Evolutionary conservation across 1,139 yeast species (phyloP).

Genomic region (Pneumocystis sp.): DNA sequence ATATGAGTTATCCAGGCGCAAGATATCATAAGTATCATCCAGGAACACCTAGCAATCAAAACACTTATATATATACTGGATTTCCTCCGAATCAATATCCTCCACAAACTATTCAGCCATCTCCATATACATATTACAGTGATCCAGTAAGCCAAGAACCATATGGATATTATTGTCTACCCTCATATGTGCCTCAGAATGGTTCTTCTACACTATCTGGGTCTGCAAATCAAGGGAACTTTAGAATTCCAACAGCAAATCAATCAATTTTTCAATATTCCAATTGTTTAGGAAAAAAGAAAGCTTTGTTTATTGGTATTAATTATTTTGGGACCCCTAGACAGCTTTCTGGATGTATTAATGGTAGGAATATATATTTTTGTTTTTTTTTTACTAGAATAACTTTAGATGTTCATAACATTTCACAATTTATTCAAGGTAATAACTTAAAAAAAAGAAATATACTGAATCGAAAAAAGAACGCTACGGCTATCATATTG

Average conservation of each 20-base stretch:
- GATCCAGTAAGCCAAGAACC: neutral
- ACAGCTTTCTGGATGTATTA: constrained; percentile 72
- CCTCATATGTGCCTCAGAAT: neutral
- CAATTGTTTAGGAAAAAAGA: constrained; percentile 57
- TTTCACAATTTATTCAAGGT: constrained; percentile 22
- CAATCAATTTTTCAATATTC: constrained; percentile 47
- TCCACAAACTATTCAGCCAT: neutral
- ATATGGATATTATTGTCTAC: neutral
- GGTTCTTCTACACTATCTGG: neutral
- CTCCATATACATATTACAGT: neutral
- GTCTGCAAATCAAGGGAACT: neutral
- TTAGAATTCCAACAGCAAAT: constrained; percentile 16
- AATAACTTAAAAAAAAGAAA: constrained; percentile 18
- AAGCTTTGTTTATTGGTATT: constrained; percentile 75
- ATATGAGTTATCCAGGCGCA: neutral
- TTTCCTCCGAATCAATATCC: neutral
- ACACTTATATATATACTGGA: neutral
- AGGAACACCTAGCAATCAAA: neutral
- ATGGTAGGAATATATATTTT: constrained; percentile 35
- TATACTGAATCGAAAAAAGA: constrained; percentile 43
- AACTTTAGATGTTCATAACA: constrained; percentile 25
- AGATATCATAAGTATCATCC: neutral
- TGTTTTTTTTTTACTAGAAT: neutral
- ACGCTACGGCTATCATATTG: constrained; percentile 51
- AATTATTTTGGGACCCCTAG: constrained; percentile 67